phyloP scores from a whole-genome alignment of 192 early-diverging fungal species.

The Paraglomus brasilianum region DNA sequence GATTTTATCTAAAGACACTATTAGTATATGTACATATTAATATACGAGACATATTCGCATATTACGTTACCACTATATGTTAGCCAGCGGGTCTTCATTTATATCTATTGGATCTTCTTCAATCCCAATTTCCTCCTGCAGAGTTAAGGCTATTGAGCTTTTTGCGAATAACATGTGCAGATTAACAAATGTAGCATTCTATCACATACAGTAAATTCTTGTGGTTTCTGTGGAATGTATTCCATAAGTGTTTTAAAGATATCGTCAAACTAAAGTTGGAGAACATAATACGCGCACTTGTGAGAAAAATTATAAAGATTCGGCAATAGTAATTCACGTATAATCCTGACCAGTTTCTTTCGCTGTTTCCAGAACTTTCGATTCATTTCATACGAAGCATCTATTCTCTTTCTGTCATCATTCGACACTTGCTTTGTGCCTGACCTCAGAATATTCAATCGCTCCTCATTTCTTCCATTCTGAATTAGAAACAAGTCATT shows the following conservation, averaged over 20 bases:
- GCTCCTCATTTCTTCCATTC: slow-evolving; percentile 43
- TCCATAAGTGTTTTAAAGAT: slow-evolving; percentile 43
- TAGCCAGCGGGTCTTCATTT: slow-evolving; percentile 27
- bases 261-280: slow-evolving; percentile 41
- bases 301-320: not conserved
- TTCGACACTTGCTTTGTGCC: slow-evolving; percentile 36
- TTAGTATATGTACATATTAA: no score
- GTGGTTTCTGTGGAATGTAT: slow-evolving; percentile 41
- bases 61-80: not conserved
- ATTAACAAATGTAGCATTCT: not conserved
- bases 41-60: no score
- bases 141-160: not conserved
- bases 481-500: slow-evolving; percentile 8
- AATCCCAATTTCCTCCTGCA: slow-evolving; percentile 24
- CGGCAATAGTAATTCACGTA: not conserved
- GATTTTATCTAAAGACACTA: no score
- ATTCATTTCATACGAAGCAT: slow-evolving; percentile 37
- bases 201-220: slow-evolving; percentile 37
- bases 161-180: not conserved
- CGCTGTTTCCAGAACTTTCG: slow-evolving; percentile 43
- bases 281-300: not conserved
- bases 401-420: slow-evolving; percentile 41
- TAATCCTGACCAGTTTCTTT: slow-evolving; percentile 40
- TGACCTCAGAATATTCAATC: slow-evolving; percentile 34
- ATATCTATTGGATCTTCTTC: slow-evolving; percentile 28